These are phyloP conservation scores for Ambrosiella cleistominuta DNA, from an alignment of 2,329 filamentous ascomycete species.

Conservation along the genomic window DNA sequence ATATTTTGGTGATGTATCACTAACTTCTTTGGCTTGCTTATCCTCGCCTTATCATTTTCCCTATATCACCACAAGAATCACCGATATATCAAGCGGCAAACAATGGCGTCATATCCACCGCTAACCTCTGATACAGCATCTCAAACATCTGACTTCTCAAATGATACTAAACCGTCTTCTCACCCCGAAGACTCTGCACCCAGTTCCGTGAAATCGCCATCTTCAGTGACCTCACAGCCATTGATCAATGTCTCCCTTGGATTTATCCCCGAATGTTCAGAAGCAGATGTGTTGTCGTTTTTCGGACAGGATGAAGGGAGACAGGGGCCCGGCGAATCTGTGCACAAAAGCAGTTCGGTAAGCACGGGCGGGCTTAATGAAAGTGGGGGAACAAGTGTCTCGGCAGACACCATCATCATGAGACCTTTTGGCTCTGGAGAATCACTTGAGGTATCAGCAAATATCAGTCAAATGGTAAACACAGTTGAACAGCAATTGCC, in stretches of 20 bases:
- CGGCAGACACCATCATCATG: not conserved
- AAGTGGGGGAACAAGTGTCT: not conserved
- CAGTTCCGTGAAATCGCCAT: not conserved
- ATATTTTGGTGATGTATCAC: not conserved
- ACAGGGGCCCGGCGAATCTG: not conserved
- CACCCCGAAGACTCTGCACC: not conserved
- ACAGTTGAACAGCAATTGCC: not conserved
- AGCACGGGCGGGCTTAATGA: not conserved
- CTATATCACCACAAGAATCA: not conserved
- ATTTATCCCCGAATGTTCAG: too few species aligned
- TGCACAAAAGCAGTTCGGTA: conserved; percentile 1
- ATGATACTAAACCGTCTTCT: not conserved
- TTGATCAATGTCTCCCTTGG: not conserved
- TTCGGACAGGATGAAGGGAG: not conserved
- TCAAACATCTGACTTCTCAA: not conserved
- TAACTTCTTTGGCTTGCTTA: not conserved
- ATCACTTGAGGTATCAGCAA: too few species aligned
- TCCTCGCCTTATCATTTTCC: not conserved
- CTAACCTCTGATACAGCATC: not conserved
- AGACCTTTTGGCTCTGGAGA: not conserved
- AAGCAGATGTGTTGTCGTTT: not conserved
- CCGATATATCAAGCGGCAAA: not conserved
- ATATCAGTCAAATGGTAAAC: not conserved
- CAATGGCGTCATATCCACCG: not conserved
- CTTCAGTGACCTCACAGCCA: not conserved